Evolutionary conservation across 345 rosid species (phyloP).

Genomic region (Syzygium oleosum): DNA sequence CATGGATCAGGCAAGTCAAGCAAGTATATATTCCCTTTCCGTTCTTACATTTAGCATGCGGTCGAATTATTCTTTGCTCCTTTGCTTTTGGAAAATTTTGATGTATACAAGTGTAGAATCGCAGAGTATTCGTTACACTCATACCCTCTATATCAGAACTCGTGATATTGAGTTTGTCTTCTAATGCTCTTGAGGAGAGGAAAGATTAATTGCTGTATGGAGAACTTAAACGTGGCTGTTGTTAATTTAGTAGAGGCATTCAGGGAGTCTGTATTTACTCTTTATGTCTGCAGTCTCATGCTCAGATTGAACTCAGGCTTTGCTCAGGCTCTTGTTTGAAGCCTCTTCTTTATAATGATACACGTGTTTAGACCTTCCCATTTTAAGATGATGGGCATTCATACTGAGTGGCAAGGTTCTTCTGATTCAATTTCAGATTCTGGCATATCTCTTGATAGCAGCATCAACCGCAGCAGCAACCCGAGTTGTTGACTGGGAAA

Average conservation of each 20-base stretch:
- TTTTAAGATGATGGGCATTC: not conserved
- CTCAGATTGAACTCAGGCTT: not conserved
- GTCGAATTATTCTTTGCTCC: not conserved
- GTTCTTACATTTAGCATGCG: not conserved
- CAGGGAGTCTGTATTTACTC: not conserved
- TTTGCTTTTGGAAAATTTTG: not conserved
- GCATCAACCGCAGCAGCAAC: constrained; percentile 94
- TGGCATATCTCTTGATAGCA: constrained; percentile 86
- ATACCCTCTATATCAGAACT: not conserved
- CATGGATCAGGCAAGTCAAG: constrained; percentile 77
- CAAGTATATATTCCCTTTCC: not conserved
- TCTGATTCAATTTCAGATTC: constrained; percentile 34
- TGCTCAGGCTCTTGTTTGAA: not conserved
- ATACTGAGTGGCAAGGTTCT: not conserved
- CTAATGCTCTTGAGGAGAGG: not conserved
- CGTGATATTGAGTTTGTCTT: not conserved
- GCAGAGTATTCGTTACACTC: not conserved
- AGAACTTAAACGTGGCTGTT: not conserved
- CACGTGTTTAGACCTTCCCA: not conserved
- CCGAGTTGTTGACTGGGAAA: constrained; percentile 86
- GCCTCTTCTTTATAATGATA: not conserved
- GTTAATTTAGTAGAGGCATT: not conserved
- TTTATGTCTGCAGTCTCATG: not conserved
- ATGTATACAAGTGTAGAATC: not conserved
- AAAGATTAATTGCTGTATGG: not conserved